Evolutionary conservation across 2,329 filamentous ascomycete genomes (phyloP).

Genomic region (Macroventuria anomochaeta): DNA sequence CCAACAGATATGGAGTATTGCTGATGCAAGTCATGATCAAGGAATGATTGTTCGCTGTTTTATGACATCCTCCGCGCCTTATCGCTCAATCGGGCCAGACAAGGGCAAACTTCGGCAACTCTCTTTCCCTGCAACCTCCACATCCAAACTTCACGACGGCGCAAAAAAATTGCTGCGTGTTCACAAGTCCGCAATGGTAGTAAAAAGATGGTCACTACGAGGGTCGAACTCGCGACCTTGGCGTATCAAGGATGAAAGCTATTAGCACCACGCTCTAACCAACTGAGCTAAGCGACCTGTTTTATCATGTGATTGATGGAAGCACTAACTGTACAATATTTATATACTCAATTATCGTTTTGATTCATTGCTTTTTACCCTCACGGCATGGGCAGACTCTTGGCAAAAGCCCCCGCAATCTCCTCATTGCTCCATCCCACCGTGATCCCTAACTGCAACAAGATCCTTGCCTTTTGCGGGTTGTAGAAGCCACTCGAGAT

Average conservation of each 20-base stretch:
- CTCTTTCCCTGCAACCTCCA: background rate
- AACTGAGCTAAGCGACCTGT: conserved; percentile 24
- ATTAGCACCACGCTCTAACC: conserved; percentile 26
- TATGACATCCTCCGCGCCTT: conserved; percentile 2
- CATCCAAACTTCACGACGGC: background rate
- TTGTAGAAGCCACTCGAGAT: conserved; percentile 62
- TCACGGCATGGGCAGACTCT: conserved; percentile 32
- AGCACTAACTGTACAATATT: background rate
- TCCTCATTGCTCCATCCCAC: conserved; percentile 50
- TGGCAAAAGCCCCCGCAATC: conserved; percentile 50
- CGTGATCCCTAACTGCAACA: conserved; percentile 53
- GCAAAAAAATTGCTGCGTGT: background rate
- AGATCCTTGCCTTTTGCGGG: conserved; percentile 62
- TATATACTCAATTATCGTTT: background rate
- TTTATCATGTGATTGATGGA: conserved; percentile 2
- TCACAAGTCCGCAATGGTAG: background rate
- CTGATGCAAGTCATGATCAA: background rate
- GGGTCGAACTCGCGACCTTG: conserved; percentile 25
- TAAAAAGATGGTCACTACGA: conserved; percentile 22
- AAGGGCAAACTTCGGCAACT: background rate
- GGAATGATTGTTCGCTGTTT: background rate
- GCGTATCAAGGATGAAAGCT: conserved; percentile 18
- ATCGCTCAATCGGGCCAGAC: background rate
- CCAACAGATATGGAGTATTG: background rate
- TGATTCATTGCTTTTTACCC: background rate